These are phyloP conservation scores for Cystobasidiaceae sp. DNA, from an alignment of 1,284 basidiomycete genomes.

Conservation along the genomic window DNA sequence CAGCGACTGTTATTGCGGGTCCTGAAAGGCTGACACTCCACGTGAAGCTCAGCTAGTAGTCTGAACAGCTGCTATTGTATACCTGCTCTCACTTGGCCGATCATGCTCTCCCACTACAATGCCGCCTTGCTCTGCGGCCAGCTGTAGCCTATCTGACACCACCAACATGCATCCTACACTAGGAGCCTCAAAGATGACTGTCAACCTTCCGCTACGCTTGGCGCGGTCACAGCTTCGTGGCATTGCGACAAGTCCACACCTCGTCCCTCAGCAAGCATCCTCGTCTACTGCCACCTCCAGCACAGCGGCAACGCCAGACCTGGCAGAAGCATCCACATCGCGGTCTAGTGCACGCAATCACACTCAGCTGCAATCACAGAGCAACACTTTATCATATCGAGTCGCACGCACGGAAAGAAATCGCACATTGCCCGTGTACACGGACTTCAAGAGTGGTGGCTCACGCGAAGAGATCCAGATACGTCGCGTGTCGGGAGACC, in stretches of 20 bases:
- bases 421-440: constrained; percentile 4
- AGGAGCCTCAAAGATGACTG: background rate
- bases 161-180: background rate
- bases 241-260: background rate
- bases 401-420: constrained; percentile 10
- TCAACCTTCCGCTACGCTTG: constrained; percentile 2
- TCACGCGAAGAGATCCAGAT: constrained; percentile 16
- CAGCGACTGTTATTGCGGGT: too few relatives aligned
- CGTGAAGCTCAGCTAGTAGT: too few relatives aligned
- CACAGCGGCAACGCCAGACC: too few relatives aligned
- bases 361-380: background rate
- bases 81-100: too few relatives aligned
- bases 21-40: too few relatives aligned
- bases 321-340: constrained; percentile 9
- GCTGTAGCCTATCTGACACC: too few relatives aligned
- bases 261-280: constrained; percentile 10
- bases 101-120: too few relatives aligned
- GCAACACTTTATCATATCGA: too few relatives aligned
- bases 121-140: too few relatives aligned
- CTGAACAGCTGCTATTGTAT: too few relatives aligned
- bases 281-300: too few relatives aligned
- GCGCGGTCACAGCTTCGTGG: background rate
- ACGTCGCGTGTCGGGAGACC: background rate
- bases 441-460: background rate
- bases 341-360: background rate